Evolutionary conservation across 1,139 yeast species (phyloP).

Genomic region (Saccharomyces hybrid): DNA sequence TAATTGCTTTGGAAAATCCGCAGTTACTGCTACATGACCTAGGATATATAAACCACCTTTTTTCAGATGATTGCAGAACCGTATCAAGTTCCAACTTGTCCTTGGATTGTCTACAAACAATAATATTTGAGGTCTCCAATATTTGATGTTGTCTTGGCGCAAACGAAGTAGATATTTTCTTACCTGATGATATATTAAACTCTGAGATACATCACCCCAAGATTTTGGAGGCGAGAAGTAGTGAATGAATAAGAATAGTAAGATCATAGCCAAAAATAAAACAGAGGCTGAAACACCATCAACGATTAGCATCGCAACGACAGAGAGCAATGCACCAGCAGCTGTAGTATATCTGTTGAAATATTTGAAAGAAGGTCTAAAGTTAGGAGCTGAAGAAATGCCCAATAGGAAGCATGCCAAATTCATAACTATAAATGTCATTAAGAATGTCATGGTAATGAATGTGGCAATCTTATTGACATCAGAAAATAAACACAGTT

Average conservation of each 20-base stretch:
- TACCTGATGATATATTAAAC: conserved; percentile 90
- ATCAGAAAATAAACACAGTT: conserved; percentile 76
- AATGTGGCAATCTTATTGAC: conserved; percentile 91
- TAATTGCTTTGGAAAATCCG: conserved; percentile 51
- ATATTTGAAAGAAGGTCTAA: conserved; percentile 86
- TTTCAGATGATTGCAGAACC: conserved; percentile 89
- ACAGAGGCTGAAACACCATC: conserved; percentile 84
- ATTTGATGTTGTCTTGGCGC: conserved; percentile 86
- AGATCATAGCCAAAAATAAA: conserved; percentile 56
- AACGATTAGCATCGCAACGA: conserved; percentile 85
- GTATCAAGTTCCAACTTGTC: conserved; percentile 82
- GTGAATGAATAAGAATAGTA: conserved; percentile 71
- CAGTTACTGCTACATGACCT: conserved; percentile 74
- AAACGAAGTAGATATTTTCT: conserved; percentile 77
- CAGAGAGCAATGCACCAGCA: conserved; percentile 60
- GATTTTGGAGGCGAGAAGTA: conserved; percentile 89
- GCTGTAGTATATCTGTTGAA: conserved; percentile 79
- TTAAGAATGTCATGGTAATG: conserved; percentile 91
- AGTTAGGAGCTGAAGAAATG: conserved; percentile 91
- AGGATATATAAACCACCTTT: conserved; percentile 89
- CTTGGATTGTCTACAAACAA: conserved; percentile 85
- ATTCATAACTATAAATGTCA: conserved; percentile 92
- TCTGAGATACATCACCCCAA: conserved; percentile 97
- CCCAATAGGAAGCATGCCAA: conserved; percentile 84
- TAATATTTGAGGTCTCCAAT: conserved; percentile 94